Evolutionary conservation across 2,329 filamentous ascomycete genomes (phyloP).

Genomic region (Graphilbum ipis-grandicollis): DNA sequence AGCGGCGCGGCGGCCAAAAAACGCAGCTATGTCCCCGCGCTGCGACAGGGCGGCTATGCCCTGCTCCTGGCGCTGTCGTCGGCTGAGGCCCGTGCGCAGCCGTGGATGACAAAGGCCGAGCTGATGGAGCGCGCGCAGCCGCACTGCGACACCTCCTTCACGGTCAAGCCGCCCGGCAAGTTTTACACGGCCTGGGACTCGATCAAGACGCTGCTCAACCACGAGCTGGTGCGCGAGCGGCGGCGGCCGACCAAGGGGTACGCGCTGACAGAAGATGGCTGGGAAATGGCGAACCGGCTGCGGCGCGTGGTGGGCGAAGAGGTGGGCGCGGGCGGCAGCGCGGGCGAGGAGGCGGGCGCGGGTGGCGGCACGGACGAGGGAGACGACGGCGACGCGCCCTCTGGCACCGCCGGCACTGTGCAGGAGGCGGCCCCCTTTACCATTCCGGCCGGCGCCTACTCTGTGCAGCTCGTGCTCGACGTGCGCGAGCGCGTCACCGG

Average conservation of each 20-base stretch:
- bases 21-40: slow-evolving; percentile 59
- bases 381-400: background rate
- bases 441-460: slow-evolving; percentile 48
- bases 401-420: no score
- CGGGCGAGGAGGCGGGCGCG: background rate
- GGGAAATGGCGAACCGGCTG: slow-evolving; percentile 54
- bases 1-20: slow-evolving; percentile 40
- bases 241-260: slow-evolving; percentile 53
- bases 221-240: slow-evolving; percentile 57
- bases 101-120: slow-evolving; percentile 48
- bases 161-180: slow-evolving; percentile 44
- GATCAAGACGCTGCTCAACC: slow-evolving; percentile 57
- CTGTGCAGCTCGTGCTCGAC: slow-evolving; percentile 57
- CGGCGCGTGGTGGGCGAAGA: slow-evolving; percentile 21
- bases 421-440: slow-evolving; percentile 17
- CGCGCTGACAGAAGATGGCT: slow-evolving; percentile 57
- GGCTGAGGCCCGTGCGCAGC: slow-evolving; percentile 32
- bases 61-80: slow-evolving; percentile 49
- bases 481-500: slow-evolving; percentile 55
- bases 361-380: background rate
- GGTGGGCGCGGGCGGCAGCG: background rate
- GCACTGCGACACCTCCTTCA: slow-evolving; percentile 58
- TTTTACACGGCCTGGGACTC: slow-evolving; percentile 72
- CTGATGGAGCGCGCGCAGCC: slow-evolving; percentile 53
- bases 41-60: slow-evolving; percentile 60